Conservation (phyloP, 306 rosid species). For the Fagus sylvatica region DNA sequence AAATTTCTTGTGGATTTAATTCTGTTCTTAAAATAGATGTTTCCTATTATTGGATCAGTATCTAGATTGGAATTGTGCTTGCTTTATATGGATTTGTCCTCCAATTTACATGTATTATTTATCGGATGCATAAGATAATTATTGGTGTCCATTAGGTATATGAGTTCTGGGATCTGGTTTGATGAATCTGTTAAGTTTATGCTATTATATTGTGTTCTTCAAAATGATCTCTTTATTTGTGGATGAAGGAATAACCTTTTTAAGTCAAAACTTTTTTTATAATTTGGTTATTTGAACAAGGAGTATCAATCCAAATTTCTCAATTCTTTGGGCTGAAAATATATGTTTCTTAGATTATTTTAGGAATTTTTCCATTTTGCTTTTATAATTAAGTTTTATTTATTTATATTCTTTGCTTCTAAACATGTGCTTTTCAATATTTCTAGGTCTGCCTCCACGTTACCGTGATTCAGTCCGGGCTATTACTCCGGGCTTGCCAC, state of each 20-base stretch:
- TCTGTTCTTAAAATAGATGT: background rate
- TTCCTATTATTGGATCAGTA: background rate
- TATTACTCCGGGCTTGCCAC: constrained; percentile 92
- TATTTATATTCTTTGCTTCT: background rate
- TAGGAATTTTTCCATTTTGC: background rate
- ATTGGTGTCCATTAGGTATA: too few species aligned
- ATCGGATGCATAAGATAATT: too few species aligned
- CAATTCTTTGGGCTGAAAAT: background rate
- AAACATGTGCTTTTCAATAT: background rate
- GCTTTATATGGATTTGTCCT: too few species aligned
- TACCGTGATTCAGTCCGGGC: constrained; percentile 89
- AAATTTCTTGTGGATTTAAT: background rate
- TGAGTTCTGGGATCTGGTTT: background rate
- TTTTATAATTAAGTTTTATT: background rate
- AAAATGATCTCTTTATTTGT: background rate
- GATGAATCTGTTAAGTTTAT: background rate
- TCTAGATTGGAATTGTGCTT: background rate
- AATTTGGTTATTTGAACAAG: background rate
- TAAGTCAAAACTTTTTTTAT: background rate
- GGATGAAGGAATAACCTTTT: background rate
- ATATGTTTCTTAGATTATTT: background rate
- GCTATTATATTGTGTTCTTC: background rate
- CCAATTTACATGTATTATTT: too few species aligned
- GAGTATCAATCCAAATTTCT: background rate
- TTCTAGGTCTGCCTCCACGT: constrained; percentile 85